Base-by-base conservation (phyloP, 1,284 basidiomycete genomes). In the Malassezia yamatoensis region DNA sequence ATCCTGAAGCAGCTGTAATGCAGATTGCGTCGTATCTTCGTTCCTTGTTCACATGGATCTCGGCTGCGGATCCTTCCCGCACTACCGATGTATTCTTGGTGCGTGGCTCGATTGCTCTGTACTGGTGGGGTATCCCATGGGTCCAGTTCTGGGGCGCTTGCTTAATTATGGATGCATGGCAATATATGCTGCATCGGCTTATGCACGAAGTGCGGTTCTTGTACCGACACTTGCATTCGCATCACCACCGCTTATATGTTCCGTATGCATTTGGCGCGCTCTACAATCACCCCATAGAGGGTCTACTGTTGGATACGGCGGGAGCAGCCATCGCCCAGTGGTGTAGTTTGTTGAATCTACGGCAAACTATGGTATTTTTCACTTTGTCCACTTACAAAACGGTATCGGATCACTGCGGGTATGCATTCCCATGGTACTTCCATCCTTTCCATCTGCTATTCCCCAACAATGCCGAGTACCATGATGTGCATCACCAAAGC, bases 351-450 rank as follows among this genome's bases (percentile, higher is more conserved):
- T 85, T 98, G 81, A 83, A 82, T 15, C 80, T 85, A 3, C 84
- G 94, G 9, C 76, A 78, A 53, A 84, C 88, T n/a, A 83, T 83
- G 54, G 68, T 96, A 45, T 80, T 96, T 54, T 98, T 96, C 74
- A 78, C 78, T 9, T 78, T 96, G 61, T 86, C 87, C 15, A 87
- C 86, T 0, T 78, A 88, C 68, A 99, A 99, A 80, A 96, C 93
- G 1, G 90, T 98, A 42, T 90, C 96, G 66, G 94, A 98, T 75
- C 93, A 98, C 76, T 96, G 91, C 62, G 93, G 93, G 0, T 96
- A 94, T 75, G 80, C 77, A 24, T 77, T 96, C 20, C 89, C 89
- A 50, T 90, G 85, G 77, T 91, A 94, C 72, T 88, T 67, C 43
- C 75, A 76, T 47, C 76, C 76, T 7, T 78, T 91, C 44, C 91